phyloP scores from a whole-genome alignment of 2,329 filamentous ascomycete genomes.

The Pseudodiploospora longispora region DNA sequence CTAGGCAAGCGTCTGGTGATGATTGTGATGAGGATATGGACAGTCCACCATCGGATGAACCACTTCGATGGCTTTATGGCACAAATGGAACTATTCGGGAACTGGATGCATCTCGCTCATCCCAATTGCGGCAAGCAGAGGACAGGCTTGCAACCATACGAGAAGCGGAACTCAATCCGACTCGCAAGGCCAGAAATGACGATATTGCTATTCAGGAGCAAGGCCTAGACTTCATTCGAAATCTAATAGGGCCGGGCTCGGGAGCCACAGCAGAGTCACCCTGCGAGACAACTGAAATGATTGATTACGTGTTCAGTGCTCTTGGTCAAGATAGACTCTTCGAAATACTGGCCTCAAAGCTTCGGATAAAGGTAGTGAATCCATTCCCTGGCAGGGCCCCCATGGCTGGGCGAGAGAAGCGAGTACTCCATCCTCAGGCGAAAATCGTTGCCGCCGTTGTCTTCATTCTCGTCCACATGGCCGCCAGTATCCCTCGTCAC shows the following conservation, averaged over 20 bases:
- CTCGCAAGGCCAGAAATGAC: slow-evolving; percentile 62
- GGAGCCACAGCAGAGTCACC: slow-evolving; percentile 42
- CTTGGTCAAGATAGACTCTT: slow-evolving; percentile 74
- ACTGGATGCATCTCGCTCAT: slow-evolving; percentile 28
- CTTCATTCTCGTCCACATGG: slow-evolving; percentile 80
- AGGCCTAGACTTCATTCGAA: slow-evolving; percentile 80
- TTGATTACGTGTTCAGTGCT: slow-evolving; percentile 71
- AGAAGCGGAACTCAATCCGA: slow-evolving; percentile 60
- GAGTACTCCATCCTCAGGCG: slow-evolving; percentile 47
- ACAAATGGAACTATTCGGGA: slow-evolving; percentile 23
- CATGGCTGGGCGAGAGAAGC: slow-evolving; percentile 30
- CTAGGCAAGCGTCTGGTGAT: slow-evolving; percentile 21
- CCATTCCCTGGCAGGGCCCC: slow-evolving; percentile 39
- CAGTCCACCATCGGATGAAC: slow-evolving; percentile 41
- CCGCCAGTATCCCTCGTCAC: slow-evolving; percentile 71
- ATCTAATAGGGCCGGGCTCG: slow-evolving; percentile 60
- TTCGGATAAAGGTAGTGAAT: slow-evolving; percentile 53
- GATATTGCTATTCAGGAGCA: slow-evolving; percentile 86
- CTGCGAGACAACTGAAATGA: slow-evolving; percentile 59
- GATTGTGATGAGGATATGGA: slow-evolving; percentile 52
- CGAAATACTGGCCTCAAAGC: slow-evolving; percentile 69
- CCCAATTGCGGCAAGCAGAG: slow-evolving; percentile 41
- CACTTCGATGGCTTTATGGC: slow-evolving; percentile 27
- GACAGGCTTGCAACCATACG: slow-evolving; percentile 43
- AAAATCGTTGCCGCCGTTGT: slow-evolving; percentile 73